Conservation (phyloP, 768 basidiomycete species). For the Sporobolomyces phaffii region DNA sequence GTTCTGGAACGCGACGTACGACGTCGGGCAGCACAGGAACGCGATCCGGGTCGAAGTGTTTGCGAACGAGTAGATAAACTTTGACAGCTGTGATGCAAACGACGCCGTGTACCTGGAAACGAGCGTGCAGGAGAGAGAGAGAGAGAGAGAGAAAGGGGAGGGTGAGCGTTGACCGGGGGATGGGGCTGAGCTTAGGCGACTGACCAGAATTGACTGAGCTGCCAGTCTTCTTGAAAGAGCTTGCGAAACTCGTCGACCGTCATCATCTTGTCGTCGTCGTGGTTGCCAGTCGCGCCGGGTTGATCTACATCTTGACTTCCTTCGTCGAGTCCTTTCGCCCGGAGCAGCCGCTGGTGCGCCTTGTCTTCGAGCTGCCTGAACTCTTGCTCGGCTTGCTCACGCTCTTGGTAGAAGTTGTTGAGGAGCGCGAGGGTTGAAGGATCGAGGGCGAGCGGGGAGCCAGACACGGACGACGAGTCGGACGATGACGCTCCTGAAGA, state of each 20-base stretch:
- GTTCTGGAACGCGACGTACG: conserved; percentile 42
- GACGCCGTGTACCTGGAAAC: conserved; percentile 39
- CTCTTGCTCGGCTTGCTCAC: conserved; percentile 31
- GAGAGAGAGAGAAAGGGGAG: too few species aligned
- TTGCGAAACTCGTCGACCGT: conserved; percentile 36
- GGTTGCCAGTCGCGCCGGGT: neutral
- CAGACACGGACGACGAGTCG: neutral
- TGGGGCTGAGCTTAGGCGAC: too few species aligned
- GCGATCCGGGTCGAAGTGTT: conserved; percentile 28
- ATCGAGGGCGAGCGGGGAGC: conserved; percentile 36
- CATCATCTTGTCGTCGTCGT: conserved; percentile 35
- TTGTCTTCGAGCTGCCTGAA: conserved; percentile 34
- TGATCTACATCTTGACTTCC: neutral
- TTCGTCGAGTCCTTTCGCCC: neutral
- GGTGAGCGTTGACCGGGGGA: too few species aligned
- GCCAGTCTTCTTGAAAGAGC: conserved; percentile 29
- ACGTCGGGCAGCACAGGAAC: conserved; percentile 42
- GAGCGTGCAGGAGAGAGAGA: neutral
- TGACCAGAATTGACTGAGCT: conserved; percentile 37
- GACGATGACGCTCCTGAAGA: neutral
- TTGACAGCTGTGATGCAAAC: conserved; percentile 36
- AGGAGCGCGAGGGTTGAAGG: conserved; percentile 40
- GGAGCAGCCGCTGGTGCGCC: conserved; percentile 4
- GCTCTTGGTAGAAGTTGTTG: conserved; percentile 31
- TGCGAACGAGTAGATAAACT: conserved; percentile 31